Evolutionary conservation across 352 stramenopile species (phyloP).

Genomic region (Globisporangium cylindrosporum): DNA sequence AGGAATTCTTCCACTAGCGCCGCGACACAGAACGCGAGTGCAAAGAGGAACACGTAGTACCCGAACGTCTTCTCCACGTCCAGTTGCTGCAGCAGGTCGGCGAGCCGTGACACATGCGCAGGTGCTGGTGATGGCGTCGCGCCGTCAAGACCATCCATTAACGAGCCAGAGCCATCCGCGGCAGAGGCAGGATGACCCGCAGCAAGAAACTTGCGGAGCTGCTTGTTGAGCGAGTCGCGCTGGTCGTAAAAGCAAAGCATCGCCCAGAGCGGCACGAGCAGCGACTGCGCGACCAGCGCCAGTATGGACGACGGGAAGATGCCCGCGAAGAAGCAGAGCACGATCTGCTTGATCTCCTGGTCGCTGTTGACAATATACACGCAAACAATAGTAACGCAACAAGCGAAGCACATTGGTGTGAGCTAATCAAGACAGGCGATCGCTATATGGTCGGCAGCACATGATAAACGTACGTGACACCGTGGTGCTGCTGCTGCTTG

Average conservation of each 20-base stretch:
- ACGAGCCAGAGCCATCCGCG: neutral
- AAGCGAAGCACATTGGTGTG: too few species aligned
- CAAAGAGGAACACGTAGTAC: constrained; percentile 59
- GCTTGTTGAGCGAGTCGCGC: constrained; percentile 31
- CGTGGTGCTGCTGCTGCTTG: constrained; percentile 43
- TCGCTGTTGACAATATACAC: constrained; percentile 33
- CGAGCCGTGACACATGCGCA: constrained; percentile 27
- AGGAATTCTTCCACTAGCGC: constrained; percentile 60
- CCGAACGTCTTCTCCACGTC: constrained; percentile 56
- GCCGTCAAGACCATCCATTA: neutral
- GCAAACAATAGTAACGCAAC: neutral
- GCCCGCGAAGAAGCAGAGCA: constrained; percentile 53
- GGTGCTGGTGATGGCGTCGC: neutral
- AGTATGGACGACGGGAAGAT: constrained; percentile 41
- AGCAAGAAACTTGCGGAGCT: constrained; percentile 37
- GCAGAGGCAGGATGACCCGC: neutral
- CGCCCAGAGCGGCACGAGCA: constrained; percentile 38
- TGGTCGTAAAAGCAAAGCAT: constrained; percentile 63
- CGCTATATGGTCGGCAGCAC: too few species aligned
- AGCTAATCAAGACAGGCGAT: too few species aligned
- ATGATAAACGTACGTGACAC: constrained; percentile 37
- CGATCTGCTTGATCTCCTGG: constrained; percentile 55
- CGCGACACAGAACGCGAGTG: constrained; percentile 51
- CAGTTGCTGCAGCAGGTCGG: constrained; percentile 42
- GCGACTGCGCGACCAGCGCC: constrained; percentile 33